These are phyloP conservation scores for Quercus glauca DNA, from an alignment of 306 rosid genomes.

Conservation along the genomic window DNA sequence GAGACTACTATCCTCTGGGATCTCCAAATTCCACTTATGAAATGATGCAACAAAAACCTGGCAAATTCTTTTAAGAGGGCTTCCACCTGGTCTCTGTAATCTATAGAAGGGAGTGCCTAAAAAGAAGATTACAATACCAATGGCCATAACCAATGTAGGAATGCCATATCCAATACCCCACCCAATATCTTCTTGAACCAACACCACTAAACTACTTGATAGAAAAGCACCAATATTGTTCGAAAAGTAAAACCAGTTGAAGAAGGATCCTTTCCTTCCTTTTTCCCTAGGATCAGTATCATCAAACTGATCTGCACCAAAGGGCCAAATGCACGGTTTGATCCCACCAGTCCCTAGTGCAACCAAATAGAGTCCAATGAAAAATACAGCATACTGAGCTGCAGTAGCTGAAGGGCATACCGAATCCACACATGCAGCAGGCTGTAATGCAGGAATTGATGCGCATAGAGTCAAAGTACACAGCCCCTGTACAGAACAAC, in stretches of 20 bases:
- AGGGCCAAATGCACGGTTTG: conserved; percentile 89
- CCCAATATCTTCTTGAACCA: conserved; percentile 88
- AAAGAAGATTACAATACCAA: conserved; percentile 78
- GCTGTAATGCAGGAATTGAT: conserved; percentile 64
- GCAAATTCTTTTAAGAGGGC: conserved; percentile 91
- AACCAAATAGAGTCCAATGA: conserved; percentile 86
- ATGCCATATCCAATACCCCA: conserved; percentile 98
- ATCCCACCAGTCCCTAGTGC: conserved; percentile 99
- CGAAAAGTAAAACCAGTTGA: conserved; percentile 96
- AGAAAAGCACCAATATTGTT: conserved; percentile 87
- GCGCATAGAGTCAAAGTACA: conserved; percentile 91
- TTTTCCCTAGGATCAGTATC: conserved; percentile 82
- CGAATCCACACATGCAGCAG: conserved; percentile 60
- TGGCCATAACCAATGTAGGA: conserved; percentile 79
- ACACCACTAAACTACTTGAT: conserved; percentile 79
- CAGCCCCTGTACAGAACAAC: conserved; percentile 65
- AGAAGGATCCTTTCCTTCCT: conserved; percentile 82
- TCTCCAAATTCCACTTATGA: conserved; percentile 51
- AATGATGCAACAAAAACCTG: conserved; percentile 88
- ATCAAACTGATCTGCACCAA: conserved; percentile 97
- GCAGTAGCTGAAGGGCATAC: conserved; percentile 79
- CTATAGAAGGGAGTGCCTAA: conserved; percentile 78
- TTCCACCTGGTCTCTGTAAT: conserved; percentile 95
- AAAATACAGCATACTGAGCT: conserved; percentile 81
- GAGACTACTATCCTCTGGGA: conserved; percentile 70